A percentile compares a stretch with the other conserved stretches of the same genome.
These are phyloP conservation scores for Mycena vulgaris DNA, from an alignment of 768 basidiomycete genomes.

Conservation along the genomic window DNA sequence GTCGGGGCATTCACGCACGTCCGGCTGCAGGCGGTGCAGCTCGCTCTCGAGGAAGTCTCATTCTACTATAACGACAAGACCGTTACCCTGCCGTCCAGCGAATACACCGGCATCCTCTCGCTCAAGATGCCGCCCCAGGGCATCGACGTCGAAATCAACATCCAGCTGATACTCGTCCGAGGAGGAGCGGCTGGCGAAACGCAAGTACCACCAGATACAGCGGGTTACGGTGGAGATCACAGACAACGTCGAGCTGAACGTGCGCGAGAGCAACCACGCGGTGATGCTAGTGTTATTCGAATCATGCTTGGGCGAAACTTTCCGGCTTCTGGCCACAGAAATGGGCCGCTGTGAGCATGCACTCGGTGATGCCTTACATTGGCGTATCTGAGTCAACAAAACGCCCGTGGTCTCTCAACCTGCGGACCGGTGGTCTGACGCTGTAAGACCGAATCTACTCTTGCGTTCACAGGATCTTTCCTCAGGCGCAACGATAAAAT, in stretches of 20 bases:
- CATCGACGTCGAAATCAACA: conserved; percentile 76
- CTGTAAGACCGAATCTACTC: too few relatives aligned
- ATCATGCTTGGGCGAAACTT: too few relatives aligned
- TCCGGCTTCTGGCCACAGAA: too few relatives aligned
- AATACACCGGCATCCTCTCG: conserved; percentile 74
- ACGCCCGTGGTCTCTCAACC: too few relatives aligned
- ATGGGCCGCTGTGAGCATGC: too few relatives aligned
- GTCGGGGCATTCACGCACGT: conserved; percentile 78
- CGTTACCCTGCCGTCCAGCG: conserved; percentile 64
- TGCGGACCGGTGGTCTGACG: too few relatives aligned
- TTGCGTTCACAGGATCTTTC: too few relatives aligned
- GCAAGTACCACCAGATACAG: conserved; percentile 74
- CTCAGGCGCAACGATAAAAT: too few relatives aligned
- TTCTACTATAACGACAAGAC: conserved; percentile 82
- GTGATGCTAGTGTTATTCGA: conserved; percentile 74
- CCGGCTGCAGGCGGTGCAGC: conserved; percentile 75
- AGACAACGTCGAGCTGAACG: conserved; percentile 67
- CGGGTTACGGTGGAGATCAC: conserved; percentile 66
- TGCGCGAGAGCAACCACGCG: conserved; percentile 76
- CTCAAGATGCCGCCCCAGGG: conserved; percentile 77
- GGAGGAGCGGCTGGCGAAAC: conserved; percentile 59
- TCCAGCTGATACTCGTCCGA: conserved; percentile 74
- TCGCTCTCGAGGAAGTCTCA: conserved; percentile 75
- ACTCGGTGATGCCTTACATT: too few relatives aligned
- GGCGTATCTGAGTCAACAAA: too few relatives aligned